phyloP scores from a whole-genome alignment of 352 stramenopile genomes.

The Halophytophthora polymorphica region DNA sequence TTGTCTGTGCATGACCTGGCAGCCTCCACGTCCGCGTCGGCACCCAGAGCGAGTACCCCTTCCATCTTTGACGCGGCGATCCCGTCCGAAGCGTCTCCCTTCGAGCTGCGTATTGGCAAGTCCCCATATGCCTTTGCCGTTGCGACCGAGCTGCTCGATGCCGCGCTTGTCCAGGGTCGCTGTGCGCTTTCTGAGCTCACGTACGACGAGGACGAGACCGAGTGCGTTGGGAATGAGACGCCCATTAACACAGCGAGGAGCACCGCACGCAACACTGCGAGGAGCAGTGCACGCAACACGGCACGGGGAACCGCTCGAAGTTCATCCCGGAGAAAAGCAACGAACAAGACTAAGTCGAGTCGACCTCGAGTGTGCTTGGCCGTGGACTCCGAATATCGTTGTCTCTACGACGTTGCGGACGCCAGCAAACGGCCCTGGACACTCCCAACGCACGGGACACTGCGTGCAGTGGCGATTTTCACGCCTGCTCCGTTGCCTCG shows the following conservation, averaged over 20 bases:
- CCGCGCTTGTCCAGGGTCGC: slow-evolving; percentile 29
- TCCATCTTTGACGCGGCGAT: slow-evolving; percentile 55
- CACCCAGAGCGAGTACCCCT: slow-evolving; percentile 6
- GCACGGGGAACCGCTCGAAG: too few relatives aligned
- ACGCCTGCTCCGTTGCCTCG: slow-evolving; percentile 31
- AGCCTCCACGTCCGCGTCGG: slow-evolving; percentile 19
- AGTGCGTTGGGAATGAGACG: slow-evolving; percentile 1
- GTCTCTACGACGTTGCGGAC: slow-evolving; percentile 29
- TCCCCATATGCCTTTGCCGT: slow-evolving; percentile 68
- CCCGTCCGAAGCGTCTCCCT: slow-evolving; percentile 55
- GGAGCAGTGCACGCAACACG: too few relatives aligned
- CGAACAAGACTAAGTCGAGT: slow-evolving; percentile 14
- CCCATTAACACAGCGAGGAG: slow-evolving; percentile 3
- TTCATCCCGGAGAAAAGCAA: slow-evolving; percentile 1
- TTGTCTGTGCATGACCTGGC: slow-evolving; percentile 53
- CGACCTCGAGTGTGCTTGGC: slow-evolving; percentile 23
- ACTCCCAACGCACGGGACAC: slow-evolving; percentile 31
- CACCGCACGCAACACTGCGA: too few relatives aligned
- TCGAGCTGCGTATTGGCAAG: slow-evolving; percentile 41
- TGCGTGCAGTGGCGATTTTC: slow-evolving; percentile 42
- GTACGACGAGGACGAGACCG: slow-evolving; percentile 26
- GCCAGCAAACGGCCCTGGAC: slow-evolving; percentile 30
- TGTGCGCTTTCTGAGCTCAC: slow-evolving; percentile 47
- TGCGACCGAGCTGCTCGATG: slow-evolving; percentile 50
- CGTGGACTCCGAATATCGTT: slow-evolving; percentile 27